Percentiles rank a stretch among this genome's conserved stretches.
phyloP scores from a whole-genome alignment of 306 rosid species.

The Lotus japonicus region DNA sequence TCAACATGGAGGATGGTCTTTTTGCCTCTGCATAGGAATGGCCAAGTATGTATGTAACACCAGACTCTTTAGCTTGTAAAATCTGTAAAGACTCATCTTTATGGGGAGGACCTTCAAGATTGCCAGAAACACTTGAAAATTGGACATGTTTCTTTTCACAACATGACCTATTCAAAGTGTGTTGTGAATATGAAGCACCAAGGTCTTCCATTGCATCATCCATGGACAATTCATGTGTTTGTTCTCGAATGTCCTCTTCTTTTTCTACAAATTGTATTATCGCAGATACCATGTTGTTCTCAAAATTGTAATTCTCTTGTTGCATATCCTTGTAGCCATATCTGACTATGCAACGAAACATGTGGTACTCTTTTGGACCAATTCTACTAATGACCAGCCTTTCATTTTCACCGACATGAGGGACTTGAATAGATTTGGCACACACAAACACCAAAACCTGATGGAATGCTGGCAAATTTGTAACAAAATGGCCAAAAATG shows the following conservation, averaged over 20 bases:
- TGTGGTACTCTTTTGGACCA: slow-evolving; percentile 56
- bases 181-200: slow-evolving; percentile 25
- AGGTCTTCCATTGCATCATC: slow-evolving; percentile 21
- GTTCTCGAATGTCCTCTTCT: slow-evolving; percentile 27
- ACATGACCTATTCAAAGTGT: not conserved
- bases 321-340: slow-evolving; percentile 76
- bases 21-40: slow-evolving; percentile 71
- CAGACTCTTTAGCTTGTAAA: slow-evolving; percentile 67
- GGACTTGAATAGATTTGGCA: slow-evolving; percentile 34
- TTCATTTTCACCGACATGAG: slow-evolving; percentile 29
- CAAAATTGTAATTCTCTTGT: slow-evolving; percentile 60
- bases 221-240: slow-evolving; percentile 17
- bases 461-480: slow-evolving; percentile 37
- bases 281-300: slow-evolving; percentile 43
- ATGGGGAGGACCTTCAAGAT: slow-evolving; percentile 2
- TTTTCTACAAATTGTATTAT: slow-evolving; percentile 57
- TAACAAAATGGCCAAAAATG: slow-evolving; percentile 28
- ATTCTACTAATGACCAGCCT: slow-evolving; percentile 51
- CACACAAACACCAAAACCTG: slow-evolving; percentile 30
- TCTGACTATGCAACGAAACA: slow-evolving; percentile 70
- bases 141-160: slow-evolving; percentile 19
- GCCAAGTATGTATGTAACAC: slow-evolving; percentile 65
- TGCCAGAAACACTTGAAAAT: slow-evolving; percentile 16
- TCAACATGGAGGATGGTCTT: slow-evolving; percentile 54
- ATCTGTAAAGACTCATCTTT: slow-evolving; percentile 50